Conservation (phyloP, 805 yeast genomes). For the Hyphopichia homilentoma region DNA sequence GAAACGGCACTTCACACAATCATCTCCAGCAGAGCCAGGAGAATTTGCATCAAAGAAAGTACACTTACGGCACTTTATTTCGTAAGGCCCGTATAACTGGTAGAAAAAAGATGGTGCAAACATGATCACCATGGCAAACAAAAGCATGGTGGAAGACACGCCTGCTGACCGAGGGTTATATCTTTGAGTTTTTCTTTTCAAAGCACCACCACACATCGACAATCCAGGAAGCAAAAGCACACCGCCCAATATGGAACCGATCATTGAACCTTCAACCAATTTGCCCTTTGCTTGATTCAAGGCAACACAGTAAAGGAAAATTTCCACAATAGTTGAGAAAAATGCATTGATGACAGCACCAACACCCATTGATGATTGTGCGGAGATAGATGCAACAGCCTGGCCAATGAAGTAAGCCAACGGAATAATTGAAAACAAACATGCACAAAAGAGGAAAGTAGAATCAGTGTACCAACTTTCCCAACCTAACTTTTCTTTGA, state of each 20-base stretch:
- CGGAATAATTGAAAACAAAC: conserved; percentile 84
- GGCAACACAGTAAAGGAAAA: conserved; percentile 89
- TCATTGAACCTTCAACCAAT: conserved; percentile 92
- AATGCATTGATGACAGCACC: conserved; percentile 98
- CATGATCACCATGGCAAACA: conserved; percentile 87
- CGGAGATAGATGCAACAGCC: conserved; percentile 98
- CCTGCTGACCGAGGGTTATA: conserved; percentile 97
- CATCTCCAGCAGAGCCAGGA: conserved; percentile 18
- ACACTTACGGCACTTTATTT: conserved; percentile 66
- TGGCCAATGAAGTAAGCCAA: conserved; percentile 96
- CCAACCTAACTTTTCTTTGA: conserved; percentile 43
- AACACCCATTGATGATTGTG: conserved; percentile 97
- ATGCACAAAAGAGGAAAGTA: conserved; percentile 63
- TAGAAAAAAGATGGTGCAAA: conserved; percentile 89
- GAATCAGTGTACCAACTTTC: conserved; percentile 54
- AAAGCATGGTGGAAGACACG: conserved; percentile 91
- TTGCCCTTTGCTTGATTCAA: conserved; percentile 78
- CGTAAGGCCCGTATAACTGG: conserved; percentile 86
- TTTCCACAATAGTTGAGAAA: conserved; percentile 93
- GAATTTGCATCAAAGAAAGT: conserved; percentile 11
- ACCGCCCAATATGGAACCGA: conserved; percentile 91
- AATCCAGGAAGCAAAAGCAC: conserved; percentile 88
- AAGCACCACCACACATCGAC: conserved; percentile 97
- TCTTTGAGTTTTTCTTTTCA: conserved; percentile 86
- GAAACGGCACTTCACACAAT: conserved; percentile 72